These are phyloP conservation scores for Xylogone sp. DNA, from an alignment of 2,329 filamentous ascomycete species.

Conservation along the genomic window DNA sequence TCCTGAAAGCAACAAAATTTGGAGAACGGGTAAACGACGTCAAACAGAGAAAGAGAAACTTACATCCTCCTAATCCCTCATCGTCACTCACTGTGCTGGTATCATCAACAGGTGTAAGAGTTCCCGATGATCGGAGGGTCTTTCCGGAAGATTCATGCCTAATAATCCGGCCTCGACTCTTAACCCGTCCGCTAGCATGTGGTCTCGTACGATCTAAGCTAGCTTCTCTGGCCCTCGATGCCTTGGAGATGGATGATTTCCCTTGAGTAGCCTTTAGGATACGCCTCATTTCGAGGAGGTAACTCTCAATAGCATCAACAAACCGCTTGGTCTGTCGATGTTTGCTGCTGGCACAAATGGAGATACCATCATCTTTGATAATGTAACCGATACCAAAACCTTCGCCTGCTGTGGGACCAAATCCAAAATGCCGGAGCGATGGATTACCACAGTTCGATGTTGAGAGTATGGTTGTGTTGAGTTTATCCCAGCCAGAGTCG, in stretches of 20 bases:
- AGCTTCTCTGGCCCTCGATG: constrained; percentile 57
- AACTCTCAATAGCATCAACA: constrained; percentile 84
- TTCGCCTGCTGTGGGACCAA: constrained; percentile 88
- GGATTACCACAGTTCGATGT: constrained; percentile 99
- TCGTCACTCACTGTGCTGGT: constrained; percentile 73
- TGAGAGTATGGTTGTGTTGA: constrained; percentile 90
- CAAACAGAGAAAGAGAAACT: constrained; percentile 40
- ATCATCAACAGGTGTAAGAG: constrained; percentile 62
- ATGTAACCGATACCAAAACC: constrained; percentile 99
- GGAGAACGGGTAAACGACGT: too few relatives aligned
- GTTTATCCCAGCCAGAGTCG: constrained; percentile 87
- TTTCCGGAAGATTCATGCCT: constrained; percentile 46
- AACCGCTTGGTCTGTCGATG: constrained; percentile 90
- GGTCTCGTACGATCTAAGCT: constrained; percentile 30
- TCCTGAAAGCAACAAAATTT: background rate
- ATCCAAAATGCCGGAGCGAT: constrained; percentile 90
- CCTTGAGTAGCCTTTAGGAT: constrained; percentile 68
- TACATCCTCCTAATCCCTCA: constrained; percentile 90
- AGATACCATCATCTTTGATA: constrained; percentile 90
- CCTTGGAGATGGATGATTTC: constrained; percentile 40
- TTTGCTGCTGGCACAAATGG: constrained; percentile 89
- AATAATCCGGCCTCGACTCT: constrained; percentile 72
- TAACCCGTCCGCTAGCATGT: constrained; percentile 44
- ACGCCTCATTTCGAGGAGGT: constrained; percentile 85
- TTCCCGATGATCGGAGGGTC: constrained; percentile 40